These are phyloP conservation scores for Phoma sp. DNA, from an alignment of 2,329 filamentous ascomycete genomes.

Conservation along the genomic window DNA sequence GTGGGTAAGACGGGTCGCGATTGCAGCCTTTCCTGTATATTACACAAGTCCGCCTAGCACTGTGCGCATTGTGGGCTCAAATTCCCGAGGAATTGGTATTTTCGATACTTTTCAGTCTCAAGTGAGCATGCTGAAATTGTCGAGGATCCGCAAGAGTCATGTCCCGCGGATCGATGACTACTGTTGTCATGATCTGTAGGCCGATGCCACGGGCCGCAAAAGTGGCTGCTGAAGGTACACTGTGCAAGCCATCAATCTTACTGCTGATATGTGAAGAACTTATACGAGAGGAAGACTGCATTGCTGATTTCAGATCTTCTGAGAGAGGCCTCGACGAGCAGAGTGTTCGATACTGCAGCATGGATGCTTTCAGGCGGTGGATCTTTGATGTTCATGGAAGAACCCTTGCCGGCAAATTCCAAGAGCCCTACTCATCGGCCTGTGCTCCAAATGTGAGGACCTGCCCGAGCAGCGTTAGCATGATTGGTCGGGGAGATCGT, in stretches of 20 bases:
- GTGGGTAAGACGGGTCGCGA: slow-evolving; percentile 9
- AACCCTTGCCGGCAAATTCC: slow-evolving; percentile 2
- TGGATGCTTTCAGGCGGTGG: not conserved
- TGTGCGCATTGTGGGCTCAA: slow-evolving; percentile 5
- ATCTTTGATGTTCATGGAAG: not conserved
- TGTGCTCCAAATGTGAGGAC: slow-evolving; percentile 2
- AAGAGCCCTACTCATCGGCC: slow-evolving; percentile 4
- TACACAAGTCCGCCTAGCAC: slow-evolving; percentile 1
- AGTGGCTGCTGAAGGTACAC: slow-evolving; percentile 3
- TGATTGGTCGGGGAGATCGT: slow-evolving; percentile 11
- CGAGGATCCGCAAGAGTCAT: slow-evolving; percentile 8
- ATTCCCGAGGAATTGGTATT: slow-evolving; percentile 15
- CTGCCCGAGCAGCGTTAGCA: slow-evolving; percentile 2
- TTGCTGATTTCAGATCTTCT: no score
- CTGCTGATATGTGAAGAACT: not conserved
- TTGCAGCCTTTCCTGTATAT: slow-evolving; percentile 6
- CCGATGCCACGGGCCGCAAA: slow-evolving; percentile 9
- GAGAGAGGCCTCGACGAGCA: not conserved
- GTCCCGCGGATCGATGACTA: slow-evolving; percentile 5
- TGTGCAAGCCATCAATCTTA: not conserved
- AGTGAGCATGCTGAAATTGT: slow-evolving; percentile 10
- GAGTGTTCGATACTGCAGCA: not conserved
- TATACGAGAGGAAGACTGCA: no score
- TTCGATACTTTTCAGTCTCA: slow-evolving; percentile 14
- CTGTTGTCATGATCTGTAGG: slow-evolving; percentile 7